Conservation (phyloP, 495 filamentous ascomycete genomes). For the Penicillium cataractarum region DNA sequence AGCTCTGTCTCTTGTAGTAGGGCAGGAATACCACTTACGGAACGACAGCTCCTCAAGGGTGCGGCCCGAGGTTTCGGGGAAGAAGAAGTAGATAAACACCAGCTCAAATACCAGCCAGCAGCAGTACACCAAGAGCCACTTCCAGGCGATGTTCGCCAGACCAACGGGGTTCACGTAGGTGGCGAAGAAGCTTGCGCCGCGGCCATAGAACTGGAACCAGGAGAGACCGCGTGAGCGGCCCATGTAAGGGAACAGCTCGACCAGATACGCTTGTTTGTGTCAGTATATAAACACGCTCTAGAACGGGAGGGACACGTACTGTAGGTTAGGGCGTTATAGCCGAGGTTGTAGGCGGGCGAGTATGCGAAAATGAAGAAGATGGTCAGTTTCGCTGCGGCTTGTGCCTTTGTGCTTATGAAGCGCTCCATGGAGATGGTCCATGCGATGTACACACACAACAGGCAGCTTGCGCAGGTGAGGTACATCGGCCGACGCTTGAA, state of each 20-base stretch:
- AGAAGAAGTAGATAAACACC: constrained; percentile 63
- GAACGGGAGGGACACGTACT: constrained; percentile 46
- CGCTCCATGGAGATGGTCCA: constrained; percentile 64
- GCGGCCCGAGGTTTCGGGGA: constrained; percentile 63
- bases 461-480: constrained; percentile 52
- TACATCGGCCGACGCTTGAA: constrained; percentile 64
- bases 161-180: constrained; percentile 69
- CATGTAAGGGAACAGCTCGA: constrained; percentile 67
- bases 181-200: constrained; percentile 58
- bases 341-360: constrained; percentile 66
- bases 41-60: constrained; percentile 69
- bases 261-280: constrained; percentile 51
- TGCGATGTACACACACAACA: constrained; percentile 59
- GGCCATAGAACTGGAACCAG: constrained; percentile 65
- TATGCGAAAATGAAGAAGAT: constrained; percentile 69
- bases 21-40: constrained; percentile 44
- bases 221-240: constrained; percentile 63
- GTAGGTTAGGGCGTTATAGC: constrained; percentile 70
- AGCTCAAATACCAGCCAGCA: constrained; percentile 62
- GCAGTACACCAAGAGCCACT: constrained; percentile 65
- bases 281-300: not conserved
- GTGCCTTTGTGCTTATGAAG: constrained; percentile 46
- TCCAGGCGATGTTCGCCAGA: constrained; percentile 61
- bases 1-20: constrained; percentile 7
- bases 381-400: constrained; percentile 51